Evolutionary conservation across 768 basidiomycete species (phyloP).

Genomic region (Lentinula guzmanii): DNA sequence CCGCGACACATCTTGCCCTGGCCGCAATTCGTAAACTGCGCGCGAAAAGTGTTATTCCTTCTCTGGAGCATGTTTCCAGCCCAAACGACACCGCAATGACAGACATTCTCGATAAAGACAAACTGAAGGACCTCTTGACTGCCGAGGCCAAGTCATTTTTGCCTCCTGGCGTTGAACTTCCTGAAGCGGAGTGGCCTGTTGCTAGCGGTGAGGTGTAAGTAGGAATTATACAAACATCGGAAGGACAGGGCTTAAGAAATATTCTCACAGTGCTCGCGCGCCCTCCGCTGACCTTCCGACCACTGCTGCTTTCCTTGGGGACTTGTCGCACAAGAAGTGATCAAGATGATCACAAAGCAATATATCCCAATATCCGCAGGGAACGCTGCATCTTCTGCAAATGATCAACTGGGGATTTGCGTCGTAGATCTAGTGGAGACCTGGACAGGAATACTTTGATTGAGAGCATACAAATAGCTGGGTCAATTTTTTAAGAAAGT

Average conservation of each 20-base stretch:
- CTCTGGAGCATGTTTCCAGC: slow-evolving; percentile 27
- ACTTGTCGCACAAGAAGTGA: slow-evolving; percentile 90
- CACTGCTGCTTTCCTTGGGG: slow-evolving; percentile 93
- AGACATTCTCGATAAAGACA: not conserved
- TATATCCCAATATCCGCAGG: slow-evolving; percentile 67
- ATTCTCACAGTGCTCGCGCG: slow-evolving; percentile 56
- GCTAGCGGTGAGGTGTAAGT: slow-evolving; percentile 79
- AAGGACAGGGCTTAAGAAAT: slow-evolving; percentile 11
- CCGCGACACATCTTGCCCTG: slow-evolving; percentile 69
- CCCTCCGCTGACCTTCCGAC: slow-evolving; percentile 87
- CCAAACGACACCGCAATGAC: not conserved
- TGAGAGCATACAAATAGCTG: not conserved
- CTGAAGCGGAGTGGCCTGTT: slow-evolving; percentile 44
- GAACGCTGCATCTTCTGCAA: not conserved
- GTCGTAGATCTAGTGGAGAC: slow-evolving; percentile 80
- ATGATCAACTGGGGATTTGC: slow-evolving; percentile 56
- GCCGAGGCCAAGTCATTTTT: slow-evolving; percentile 44
- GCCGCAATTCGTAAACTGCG: slow-evolving; percentile 43
- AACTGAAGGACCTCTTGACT: slow-evolving; percentile 26
- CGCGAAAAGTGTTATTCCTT: slow-evolving; percentile 28
- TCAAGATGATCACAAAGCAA: slow-evolving; percentile 95
- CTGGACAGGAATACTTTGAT: slow-evolving; percentile 49
- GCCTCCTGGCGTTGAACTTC: slow-evolving; percentile 42
- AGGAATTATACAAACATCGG: not conserved
- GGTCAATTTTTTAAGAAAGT: too few species aligned